These are phyloP conservation scores for Silene noctiflora DNA, from an alignment of 179 eudicot genomes.

Conservation along the genomic window DNA sequence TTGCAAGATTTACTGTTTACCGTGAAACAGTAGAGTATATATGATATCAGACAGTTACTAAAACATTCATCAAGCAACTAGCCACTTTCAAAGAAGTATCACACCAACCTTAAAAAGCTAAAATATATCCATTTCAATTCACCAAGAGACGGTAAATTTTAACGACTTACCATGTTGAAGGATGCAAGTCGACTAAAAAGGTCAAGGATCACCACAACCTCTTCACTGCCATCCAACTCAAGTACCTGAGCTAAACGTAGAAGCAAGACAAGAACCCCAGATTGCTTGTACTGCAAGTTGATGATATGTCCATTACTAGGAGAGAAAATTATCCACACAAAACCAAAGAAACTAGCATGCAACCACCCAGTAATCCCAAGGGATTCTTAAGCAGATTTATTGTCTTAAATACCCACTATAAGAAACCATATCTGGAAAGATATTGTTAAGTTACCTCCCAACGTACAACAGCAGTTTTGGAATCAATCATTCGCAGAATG, in stretches of 20 bases:
- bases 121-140: neutral
- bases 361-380: slow-evolving; percentile 2
- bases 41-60: slow-evolving; percentile 6
- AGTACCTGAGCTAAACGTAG: slow-evolving; percentile 67
- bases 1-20: neutral
- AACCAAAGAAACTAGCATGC: slow-evolving; percentile 8
- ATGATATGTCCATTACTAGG: slow-evolving; percentile 11
- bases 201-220: slow-evolving; percentile 65
- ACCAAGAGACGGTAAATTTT: neutral
- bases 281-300: slow-evolving; percentile 57
- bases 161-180: slow-evolving; percentile 58
- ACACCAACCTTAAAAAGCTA: slow-evolving; percentile 4
- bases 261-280: slow-evolving; percentile 76
- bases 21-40: neutral
- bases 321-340: neutral
- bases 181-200: slow-evolving; percentile 74
- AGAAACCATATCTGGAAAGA: slow-evolving; percentile 5
- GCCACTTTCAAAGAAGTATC: neutral
- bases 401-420: neutral
- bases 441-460: slow-evolving; percentile 75
- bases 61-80: neutral
- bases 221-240: slow-evolving; percentile 50
- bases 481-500: slow-evolving; percentile 62
- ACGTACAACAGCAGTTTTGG: slow-evolving; percentile 69
- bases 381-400: slow-evolving; percentile 7